Percentiles rank a stretch among this genome's conserved stretches.
These are phyloP conservation scores for Puccinia hordei DNA, from an alignment of 1,284 basidiomycete genomes.

Conservation along the genomic window DNA sequence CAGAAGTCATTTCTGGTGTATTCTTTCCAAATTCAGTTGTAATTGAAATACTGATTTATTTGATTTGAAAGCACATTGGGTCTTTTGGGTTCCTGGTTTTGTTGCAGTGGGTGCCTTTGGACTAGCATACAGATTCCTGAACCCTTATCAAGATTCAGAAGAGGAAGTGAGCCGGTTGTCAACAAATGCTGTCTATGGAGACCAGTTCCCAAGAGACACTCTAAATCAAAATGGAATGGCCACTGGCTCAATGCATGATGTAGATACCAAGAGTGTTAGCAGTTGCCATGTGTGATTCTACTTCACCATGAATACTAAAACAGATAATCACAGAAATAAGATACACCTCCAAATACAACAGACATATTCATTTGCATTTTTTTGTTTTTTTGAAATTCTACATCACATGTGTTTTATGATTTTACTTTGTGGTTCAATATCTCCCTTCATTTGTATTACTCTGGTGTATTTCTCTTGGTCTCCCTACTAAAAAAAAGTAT, in stretches of 20 bases:
- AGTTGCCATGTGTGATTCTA: neutral
- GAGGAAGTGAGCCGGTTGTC: neutral
- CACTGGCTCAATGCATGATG: neutral
- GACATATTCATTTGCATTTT: neutral
- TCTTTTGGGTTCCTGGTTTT: constrained; percentile 41
- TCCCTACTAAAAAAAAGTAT: too few relatives aligned
- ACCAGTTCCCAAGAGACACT: neutral
- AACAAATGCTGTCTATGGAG: neutral
- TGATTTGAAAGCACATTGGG: constrained; percentile 37
- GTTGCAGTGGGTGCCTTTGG: constrained; percentile 27
- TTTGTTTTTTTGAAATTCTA: neutral
- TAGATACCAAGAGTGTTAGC: neutral
- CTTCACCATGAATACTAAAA: neutral
- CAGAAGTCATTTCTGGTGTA: neutral
- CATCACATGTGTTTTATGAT: neutral
- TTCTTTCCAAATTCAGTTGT: neutral
- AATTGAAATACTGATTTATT: neutral
- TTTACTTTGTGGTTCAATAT: neutral
- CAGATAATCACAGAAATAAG: neutral
- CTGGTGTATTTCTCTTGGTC: neutral
- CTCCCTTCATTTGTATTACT: neutral
- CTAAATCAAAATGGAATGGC: neutral
- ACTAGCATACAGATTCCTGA: constrained; percentile 10
- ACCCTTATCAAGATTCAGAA: constrained; percentile 27
- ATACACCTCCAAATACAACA: neutral